Evolutionary conservation across 108 stramenopile species (phyloP).

Genomic region (Fragilaria crotonensis): DNA sequence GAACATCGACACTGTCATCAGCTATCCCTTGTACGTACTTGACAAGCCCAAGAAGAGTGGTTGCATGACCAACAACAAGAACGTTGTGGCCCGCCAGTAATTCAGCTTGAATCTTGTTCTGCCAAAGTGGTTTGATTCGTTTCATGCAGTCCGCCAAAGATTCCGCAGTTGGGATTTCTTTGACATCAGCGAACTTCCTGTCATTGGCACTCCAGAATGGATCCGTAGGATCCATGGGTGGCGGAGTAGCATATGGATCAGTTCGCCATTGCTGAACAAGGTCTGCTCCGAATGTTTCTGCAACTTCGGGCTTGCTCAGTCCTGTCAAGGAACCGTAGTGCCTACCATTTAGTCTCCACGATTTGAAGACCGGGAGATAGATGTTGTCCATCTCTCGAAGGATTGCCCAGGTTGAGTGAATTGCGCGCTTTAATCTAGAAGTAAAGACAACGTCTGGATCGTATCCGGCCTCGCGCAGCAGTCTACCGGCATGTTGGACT

Average conservation of each 20-base stretch:
- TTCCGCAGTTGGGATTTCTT: slow-evolving; percentile 75
- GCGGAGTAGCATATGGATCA: neutral
- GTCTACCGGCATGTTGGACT: slow-evolving; percentile 44
- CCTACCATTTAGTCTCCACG: slow-evolving; percentile 92
- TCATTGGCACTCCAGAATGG: slow-evolving; percentile 67
- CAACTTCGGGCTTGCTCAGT: slow-evolving; percentile 77
- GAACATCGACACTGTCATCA: slow-evolving; percentile 49
- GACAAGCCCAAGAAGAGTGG: slow-evolving; percentile 70
- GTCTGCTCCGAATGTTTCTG: slow-evolving; percentile 69
- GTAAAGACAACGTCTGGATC: slow-evolving; percentile 89
- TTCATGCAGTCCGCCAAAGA: slow-evolving; percentile 84
- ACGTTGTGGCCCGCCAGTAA: slow-evolving; percentile 80
- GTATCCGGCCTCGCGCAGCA: slow-evolving; percentile 56
- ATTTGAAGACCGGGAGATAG: slow-evolving; percentile 85
- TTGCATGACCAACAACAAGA: slow-evolving; percentile 91
- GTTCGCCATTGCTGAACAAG: slow-evolving; percentile 79
- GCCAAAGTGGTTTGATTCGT: slow-evolving; percentile 79
- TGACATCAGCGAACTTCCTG: slow-evolving; percentile 74
- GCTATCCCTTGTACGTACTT: slow-evolving; percentile 8
- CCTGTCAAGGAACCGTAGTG: slow-evolving; percentile 91
- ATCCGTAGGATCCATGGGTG: slow-evolving; percentile 10
- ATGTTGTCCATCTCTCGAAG: slow-evolving; percentile 79
- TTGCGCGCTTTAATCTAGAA: slow-evolving; percentile 82
- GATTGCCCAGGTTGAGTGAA: slow-evolving; percentile 84
- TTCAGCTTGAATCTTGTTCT: slow-evolving; percentile 75